A percentile compares a stretch with the other conserved stretches of the same genome.
Conservation (phyloP, 192 early-diverging fungal genomes). For the Lobosporangium transversale region DNA sequence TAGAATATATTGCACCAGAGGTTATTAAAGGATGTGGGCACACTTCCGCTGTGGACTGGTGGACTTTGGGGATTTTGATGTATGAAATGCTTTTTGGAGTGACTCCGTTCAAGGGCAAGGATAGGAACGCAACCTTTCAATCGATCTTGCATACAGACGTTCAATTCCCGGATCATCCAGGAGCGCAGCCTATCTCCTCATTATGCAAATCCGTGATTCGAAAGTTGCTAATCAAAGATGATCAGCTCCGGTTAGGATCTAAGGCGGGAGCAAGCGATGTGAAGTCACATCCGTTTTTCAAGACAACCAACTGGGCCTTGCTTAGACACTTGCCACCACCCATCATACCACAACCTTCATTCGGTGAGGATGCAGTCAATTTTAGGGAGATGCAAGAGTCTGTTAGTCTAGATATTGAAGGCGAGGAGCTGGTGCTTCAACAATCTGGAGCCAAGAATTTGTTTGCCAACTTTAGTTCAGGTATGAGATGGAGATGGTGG, state of each 20-base stretch:
- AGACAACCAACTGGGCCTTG: slow-evolving; percentile 91
- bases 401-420: slow-evolving; percentile 73
- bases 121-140: slow-evolving; percentile 91
- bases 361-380: slow-evolving; percentile 74
- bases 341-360: slow-evolving; percentile 74
- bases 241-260: slow-evolving; percentile 87
- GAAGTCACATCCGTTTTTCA: slow-evolving; percentile 93
- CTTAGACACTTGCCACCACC: slow-evolving; percentile 88
- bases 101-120: slow-evolving; percentile 96
- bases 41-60: slow-evolving; percentile 97
- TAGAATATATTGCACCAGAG: slow-evolving; percentile 52
- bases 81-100: slow-evolving; percentile 99
- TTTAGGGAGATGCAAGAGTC: slow-evolving; percentile 76
- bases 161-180: slow-evolving; percentile 69
- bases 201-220: slow-evolving; percentile 82
- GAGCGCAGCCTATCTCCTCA: slow-evolving; percentile 46
- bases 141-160: slow-evolving; percentile 91
- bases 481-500: slow-evolving; percentile 37
- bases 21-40: slow-evolving; percentile 98
- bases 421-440: slow-evolving; percentile 59
- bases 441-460: slow-evolving; percentile 58
- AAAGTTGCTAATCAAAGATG: slow-evolving; percentile 91
- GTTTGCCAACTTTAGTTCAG: slow-evolving; percentile 71
- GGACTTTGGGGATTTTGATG: slow-evolving; percentile 98
- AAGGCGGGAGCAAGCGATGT: slow-evolving; percentile 93